Percentiles rank a stretch among this genome's conserved stretches.
Evolutionary conservation across 495 filamentous ascomycete species (phyloP).

Genomic region (Evernia prunastri): DNA sequence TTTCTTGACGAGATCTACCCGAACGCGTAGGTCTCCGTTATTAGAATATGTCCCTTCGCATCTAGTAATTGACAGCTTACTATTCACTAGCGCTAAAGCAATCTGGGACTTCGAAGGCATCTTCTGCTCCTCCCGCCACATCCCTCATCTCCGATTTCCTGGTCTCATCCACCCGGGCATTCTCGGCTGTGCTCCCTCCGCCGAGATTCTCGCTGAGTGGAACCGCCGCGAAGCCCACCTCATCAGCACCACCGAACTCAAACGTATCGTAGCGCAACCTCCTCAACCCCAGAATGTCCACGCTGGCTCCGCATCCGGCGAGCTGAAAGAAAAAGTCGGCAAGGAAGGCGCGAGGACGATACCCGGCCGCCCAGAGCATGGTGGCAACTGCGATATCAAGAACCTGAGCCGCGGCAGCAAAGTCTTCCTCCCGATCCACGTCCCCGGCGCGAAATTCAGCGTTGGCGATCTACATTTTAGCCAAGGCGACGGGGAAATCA

Average conservation of each 20-base stretch:
- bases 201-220: constrained; percentile 64
- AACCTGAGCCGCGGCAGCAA: constrained; percentile 80
- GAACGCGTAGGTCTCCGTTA: constrained; percentile 49
- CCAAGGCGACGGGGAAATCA: constrained; percentile 89
- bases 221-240: constrained; percentile 75
- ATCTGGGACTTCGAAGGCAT: constrained; percentile 99
- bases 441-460: constrained; percentile 82
- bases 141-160: constrained; percentile 80
- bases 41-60: too few species aligned
- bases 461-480: constrained; percentile 91
- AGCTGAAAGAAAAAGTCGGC: constrained; percentile 66
- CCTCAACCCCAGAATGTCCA: constrained; percentile 66
- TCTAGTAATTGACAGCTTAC: neutral
- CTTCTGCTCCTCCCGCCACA: constrained; percentile 83
- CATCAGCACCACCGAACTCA: constrained; percentile 57
- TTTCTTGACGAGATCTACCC: constrained; percentile 91
- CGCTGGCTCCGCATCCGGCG: constrained; percentile 57
- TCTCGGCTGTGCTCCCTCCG: constrained; percentile 79
- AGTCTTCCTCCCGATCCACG: constrained; percentile 81
- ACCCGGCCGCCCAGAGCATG: constrained; percentile 53
- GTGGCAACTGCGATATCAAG: constrained; percentile 83
- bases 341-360: constrained; percentile 85
- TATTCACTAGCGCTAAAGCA: constrained; percentile 62
- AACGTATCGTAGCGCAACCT: constrained; percentile 73
- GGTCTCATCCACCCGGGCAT: constrained; percentile 96